Base-by-base conservation (phyloP, 179 eudicot genomes). In the Spinacia oleracea region DNA sequence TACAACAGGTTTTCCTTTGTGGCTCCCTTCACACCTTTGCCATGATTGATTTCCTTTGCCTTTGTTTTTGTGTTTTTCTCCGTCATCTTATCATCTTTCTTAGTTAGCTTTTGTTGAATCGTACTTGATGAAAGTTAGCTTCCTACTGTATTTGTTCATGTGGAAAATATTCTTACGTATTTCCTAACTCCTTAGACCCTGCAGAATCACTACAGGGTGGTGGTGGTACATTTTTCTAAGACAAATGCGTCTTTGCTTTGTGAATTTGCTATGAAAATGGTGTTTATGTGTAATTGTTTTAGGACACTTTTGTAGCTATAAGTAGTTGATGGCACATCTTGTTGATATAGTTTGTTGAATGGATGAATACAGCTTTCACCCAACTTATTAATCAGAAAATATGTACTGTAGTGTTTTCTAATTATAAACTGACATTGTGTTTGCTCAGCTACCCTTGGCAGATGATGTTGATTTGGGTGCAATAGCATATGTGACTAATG, bases 381-480 rank as follows among this genome's bases (percentile, higher is more conserved):
- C 45, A 66, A 66, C 25, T 66, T n/a, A 11, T n/a, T 43, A 9
- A 25, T 38, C 18, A 42, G 32, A 58, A 58, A 2, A 58, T 58
- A 23, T 58, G 12, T 58, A 55, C 9, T 55, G 10, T 23, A 58
- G 59, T 23, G 23, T n/a, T 59, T 25, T 59, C 64, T 23, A 59
- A 40, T 29, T 12, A 2, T 45, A 2, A 16, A 34, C 75, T 74
- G 15, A 72, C 11, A n/a, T 4, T 12, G 14, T 73, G 21, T 79
- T 76, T n/a, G 55, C 80, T 80, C 90, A 96, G 98, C 89, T 96
- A 75, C 96, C 94, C 12, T 45, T 93, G 89, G 91, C 87, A 43
- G 83, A 81, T 78, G 91, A 93, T 48, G 87, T 89, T 79, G 94
- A 93, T 74, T 84, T 92, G 84, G 90, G 85, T 9, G 78, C 84